Evolutionary conservation across 805 yeast species (phyloP).

Genomic region (Alloascoidea hylecoeti): DNA sequence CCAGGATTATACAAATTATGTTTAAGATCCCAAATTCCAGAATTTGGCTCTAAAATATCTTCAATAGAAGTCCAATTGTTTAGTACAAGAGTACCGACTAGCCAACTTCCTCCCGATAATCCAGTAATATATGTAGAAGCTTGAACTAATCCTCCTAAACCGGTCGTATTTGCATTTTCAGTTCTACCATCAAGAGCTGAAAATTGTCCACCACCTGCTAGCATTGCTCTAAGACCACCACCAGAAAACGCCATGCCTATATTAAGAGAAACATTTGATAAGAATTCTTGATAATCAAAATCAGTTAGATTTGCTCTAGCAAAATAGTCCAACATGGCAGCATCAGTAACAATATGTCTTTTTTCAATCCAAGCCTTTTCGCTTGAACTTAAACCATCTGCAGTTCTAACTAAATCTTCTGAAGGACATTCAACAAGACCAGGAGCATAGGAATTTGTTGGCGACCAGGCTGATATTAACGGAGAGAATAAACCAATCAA

Average conservation of each 20-base stretch:
- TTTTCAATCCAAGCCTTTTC: neutral
- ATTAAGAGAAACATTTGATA: constrained; percentile 12
- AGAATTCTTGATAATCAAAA: constrained; percentile 26
- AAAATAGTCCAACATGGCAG: constrained; percentile 27
- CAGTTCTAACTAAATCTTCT: neutral
- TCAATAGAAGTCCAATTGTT: constrained; percentile 61
- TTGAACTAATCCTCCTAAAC: constrained; percentile 62
- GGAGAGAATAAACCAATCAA: too few species aligned
- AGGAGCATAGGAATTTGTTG: neutral
- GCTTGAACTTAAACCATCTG: neutral
- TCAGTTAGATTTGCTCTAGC: constrained; percentile 29
- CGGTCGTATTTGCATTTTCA: constrained; percentile 30
- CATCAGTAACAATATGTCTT: constrained; percentile 12
- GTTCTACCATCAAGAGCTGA: constrained; percentile 68
- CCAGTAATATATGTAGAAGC: constrained; percentile 58
- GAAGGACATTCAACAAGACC: neutral
- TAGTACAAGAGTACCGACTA: constrained; percentile 47
- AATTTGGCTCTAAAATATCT: constrained; percentile 32
- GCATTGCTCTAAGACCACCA: constrained; percentile 87
- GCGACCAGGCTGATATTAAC: too few species aligned
- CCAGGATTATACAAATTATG: constrained; percentile 31
- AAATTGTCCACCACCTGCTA: constrained; percentile 68
- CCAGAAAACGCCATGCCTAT: constrained; percentile 52
- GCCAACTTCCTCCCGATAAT: constrained; percentile 77
- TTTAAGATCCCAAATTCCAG: constrained; percentile 19